phyloP scores from a whole-genome alignment of 768 basidiomycete species.

The Pleurotus sapidus region DNA sequence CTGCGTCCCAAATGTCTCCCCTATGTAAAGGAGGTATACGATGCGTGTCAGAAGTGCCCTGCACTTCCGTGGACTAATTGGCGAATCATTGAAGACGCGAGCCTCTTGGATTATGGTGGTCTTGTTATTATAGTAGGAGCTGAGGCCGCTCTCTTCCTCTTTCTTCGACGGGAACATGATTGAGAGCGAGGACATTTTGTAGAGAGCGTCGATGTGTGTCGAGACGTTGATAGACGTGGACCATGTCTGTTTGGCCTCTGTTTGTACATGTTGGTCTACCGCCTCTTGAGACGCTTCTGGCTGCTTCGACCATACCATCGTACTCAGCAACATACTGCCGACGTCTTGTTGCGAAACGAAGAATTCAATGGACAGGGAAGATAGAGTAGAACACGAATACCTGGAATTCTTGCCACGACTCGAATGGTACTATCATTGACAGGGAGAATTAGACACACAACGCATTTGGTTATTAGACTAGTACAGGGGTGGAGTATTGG shows the following conservation, averaged over 20 bases:
- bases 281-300: constrained; percentile 6
- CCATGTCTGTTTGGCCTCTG: constrained; percentile 32
- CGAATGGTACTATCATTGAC: not conserved
- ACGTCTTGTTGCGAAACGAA: too few species aligned
- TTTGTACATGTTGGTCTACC: constrained; percentile 23
- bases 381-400: too few species aligned
- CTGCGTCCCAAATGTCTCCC: constrained; percentile 91
- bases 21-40: constrained; percentile 93
- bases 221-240: constrained; percentile 35
- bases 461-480: not conserved
- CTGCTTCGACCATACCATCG: too few species aligned
- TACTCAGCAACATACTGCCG: too few species aligned
- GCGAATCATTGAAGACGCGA: constrained; percentile 98
- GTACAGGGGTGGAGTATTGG: constrained; percentile 1
- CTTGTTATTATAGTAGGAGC: constrained; percentile 94
- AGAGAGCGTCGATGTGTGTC: constrained; percentile 14
- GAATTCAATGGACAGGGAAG: too few species aligned
- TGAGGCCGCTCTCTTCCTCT: constrained; percentile 93
- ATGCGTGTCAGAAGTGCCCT: constrained; percentile 94
- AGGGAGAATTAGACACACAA: not conserved
- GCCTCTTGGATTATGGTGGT: constrained; percentile 98
- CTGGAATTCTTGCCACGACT: not conserved
- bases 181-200: constrained; percentile 42
- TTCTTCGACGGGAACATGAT: constrained; percentile 89
- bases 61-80: constrained; percentile 97